Percentiles rank a stretch among this genome's conserved stretches.
phyloP scores from a whole-genome alignment of 2,329 filamentous ascomycete genomes.

The Zelopaecilomyces penicillatus region DNA sequence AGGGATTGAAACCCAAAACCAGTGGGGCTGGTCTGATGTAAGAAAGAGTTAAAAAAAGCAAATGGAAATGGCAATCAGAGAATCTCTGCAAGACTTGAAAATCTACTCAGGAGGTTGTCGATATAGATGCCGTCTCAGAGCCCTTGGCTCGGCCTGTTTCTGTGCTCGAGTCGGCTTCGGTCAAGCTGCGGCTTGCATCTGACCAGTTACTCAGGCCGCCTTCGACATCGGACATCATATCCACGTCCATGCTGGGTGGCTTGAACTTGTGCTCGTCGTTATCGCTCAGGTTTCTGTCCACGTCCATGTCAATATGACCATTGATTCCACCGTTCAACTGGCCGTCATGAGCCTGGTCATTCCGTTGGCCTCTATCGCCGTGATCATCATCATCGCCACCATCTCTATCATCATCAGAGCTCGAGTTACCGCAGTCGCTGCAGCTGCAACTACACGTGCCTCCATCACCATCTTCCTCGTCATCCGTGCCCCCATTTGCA shows the following conservation, averaged over 20 bases:
- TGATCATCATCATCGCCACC: conserved; percentile 5
- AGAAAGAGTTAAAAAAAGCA: background rate
- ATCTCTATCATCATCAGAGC: conserved; percentile 12
- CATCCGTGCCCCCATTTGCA: conserved; percentile 30
- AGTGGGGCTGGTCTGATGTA: too few relatives aligned
- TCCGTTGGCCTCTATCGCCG: conserved; percentile 4
- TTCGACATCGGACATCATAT: conserved; percentile 14
- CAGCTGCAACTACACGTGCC: conserved; percentile 32
- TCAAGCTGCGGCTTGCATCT: conserved; percentile 29
- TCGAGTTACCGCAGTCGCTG: conserved; percentile 27
- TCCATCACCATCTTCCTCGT: conserved; percentile 8
- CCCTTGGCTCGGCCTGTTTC: conserved; percentile 25
- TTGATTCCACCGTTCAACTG: too few relatives aligned
- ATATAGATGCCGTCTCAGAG: conserved; percentile 30
- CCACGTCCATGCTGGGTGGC: conserved; percentile 9
- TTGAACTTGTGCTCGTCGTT: conserved; percentile 1
- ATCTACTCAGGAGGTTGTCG: conserved; percentile 21
- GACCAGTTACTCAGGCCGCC: conserved; percentile 22
- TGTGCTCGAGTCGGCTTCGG: conserved; percentile 28
- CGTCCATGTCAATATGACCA: too few relatives aligned
- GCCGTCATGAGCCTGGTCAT: too few relatives aligned
- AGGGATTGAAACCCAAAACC: too few relatives aligned
- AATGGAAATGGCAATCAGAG: background rate
- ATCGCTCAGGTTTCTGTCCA: too few relatives aligned
- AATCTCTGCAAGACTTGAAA: background rate